These are phyloP conservation scores for Leishmania turanica DNA, from an alignment of 208 protist species.

Conservation along the genomic window DNA sequence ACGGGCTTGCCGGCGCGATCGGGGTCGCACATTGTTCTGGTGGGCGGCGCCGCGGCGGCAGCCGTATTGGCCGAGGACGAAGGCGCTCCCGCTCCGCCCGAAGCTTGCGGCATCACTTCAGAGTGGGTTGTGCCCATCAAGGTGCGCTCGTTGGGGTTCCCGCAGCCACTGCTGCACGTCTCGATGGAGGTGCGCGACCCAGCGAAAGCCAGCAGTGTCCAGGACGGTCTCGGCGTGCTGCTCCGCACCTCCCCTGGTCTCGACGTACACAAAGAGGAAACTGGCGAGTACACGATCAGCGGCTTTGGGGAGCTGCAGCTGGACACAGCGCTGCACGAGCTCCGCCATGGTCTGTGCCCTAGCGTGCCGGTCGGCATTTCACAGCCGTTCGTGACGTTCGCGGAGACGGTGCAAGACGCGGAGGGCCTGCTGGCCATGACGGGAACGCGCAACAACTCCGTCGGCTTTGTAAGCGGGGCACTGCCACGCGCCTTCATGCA, in stretches of 20 bases:
- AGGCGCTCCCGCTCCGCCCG: conserved; percentile 9
- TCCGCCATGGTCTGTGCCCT: conserved; percentile 85
- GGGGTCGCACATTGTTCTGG: conserved; percentile 63
- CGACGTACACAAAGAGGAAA: conserved; percentile 96
- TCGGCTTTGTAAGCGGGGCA: conserved; percentile 57
- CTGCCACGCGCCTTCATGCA: conserved; percentile 42
- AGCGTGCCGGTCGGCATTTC: conserved; percentile 67
- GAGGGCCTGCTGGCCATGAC: conserved; percentile 71
- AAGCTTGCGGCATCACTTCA: conserved; percentile 5
- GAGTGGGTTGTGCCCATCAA: conserved; percentile 56
- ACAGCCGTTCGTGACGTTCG: conserved; percentile 97
- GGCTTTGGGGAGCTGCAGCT: conserved; percentile 99
- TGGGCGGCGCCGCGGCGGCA: conserved; percentile 50
- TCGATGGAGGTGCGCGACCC: conserved; percentile 97
- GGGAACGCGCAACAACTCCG: conserved; percentile 41
- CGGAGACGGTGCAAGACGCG: conserved; percentile 97
- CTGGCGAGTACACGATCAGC: conserved; percentile 97
- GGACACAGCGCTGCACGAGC: conserved; percentile 98
- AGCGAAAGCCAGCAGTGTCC: conserved; percentile 93
- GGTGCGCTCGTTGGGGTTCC: conserved; percentile 35
- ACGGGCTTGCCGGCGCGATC: conserved; percentile 46
- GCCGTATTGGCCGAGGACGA: conserved; percentile 39
- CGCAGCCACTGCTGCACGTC: conserved; percentile 91
- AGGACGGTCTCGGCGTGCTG: conserved; percentile 93
- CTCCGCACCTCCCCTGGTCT: conserved; percentile 92